Percentiles rank a stretch among this genome's conserved stretches.
Conservation (phyloP, 768 basidiomycete species). For the Rossbeevera mucosa region DNA sequence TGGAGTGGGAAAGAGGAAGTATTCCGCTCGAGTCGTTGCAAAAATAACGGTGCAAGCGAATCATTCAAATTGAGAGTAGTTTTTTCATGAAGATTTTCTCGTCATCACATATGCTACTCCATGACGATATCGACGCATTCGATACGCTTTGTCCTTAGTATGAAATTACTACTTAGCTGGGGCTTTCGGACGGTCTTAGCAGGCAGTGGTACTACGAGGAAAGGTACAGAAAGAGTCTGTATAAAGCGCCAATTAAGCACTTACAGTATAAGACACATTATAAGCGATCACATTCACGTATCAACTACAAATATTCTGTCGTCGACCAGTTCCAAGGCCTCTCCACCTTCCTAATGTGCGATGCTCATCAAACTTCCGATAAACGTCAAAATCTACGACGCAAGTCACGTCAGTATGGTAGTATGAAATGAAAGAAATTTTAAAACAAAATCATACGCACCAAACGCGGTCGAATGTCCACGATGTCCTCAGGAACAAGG, state of each 20-base stretch:
- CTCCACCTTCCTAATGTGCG: slow-evolving; percentile 26
- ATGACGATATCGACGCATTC: too few species aligned
- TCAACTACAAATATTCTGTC: background rate
- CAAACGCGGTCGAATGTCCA: slow-evolving; percentile 86
- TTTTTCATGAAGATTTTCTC: too few species aligned
- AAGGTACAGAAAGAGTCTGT: background rate
- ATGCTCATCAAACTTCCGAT: slow-evolving; percentile 90
- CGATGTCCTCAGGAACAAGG: slow-evolving; percentile 95
- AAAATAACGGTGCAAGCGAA: background rate
- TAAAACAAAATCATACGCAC: slow-evolving; percentile 42
- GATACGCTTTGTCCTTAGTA: too few species aligned
- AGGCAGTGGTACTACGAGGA: too few species aligned
- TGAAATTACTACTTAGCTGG: too few species aligned
- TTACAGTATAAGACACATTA: background rate
- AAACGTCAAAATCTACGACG: slow-evolving; percentile 81
- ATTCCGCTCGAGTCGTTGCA: background rate
- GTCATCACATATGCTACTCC: too few species aligned
- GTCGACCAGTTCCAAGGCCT: background rate
- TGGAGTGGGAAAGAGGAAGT: background rate
- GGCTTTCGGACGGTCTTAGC: too few species aligned
- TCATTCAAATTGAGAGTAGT: background rate
- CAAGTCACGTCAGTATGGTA: background rate
- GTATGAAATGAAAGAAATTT: background rate
- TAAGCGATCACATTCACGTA: background rate
- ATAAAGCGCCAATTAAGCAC: background rate